A percentile compares a stretch with the other conserved stretches of the same genome.
Evolutionary conservation across 176 grass and related monocot genomes (phyloP).

Genomic region (Carex parvula): DNA sequence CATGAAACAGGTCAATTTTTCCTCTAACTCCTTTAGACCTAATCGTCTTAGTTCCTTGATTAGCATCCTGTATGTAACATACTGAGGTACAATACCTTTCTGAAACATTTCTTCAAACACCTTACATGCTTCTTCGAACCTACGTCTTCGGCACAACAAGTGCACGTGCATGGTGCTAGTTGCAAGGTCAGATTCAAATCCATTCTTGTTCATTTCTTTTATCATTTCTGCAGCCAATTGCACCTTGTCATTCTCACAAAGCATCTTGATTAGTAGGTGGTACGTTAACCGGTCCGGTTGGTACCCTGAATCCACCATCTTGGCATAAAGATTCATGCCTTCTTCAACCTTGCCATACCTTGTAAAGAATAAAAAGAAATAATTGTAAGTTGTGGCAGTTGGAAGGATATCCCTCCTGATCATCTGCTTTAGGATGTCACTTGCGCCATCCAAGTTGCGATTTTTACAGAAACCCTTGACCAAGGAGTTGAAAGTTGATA

Average conservation of each 20-base stretch:
- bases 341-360: slow-evolving; percentile 47
- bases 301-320: slow-evolving; percentile 72
- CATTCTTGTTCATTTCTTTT: slow-evolving; percentile 52
- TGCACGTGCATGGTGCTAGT: slow-evolving; percentile 84
- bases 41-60: slow-evolving; percentile 58
- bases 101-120: slow-evolving; percentile 73
- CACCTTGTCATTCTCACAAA: slow-evolving; percentile 54
- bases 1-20: slow-evolving; percentile 54
- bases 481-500: slow-evolving; percentile 77
- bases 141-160: slow-evolving; percentile 53
- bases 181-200: slow-evolving; percentile 61
- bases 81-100: slow-evolving; percentile 68
- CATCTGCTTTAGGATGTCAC: slow-evolving; percentile 62
- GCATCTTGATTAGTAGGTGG: slow-evolving; percentile 68
- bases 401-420: slow-evolving; percentile 53
- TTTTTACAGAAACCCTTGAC: slow-evolving; percentile 70
- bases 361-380: slow-evolving; percentile 66
- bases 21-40: slow-evolving; percentile 38
- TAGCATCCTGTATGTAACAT: slow-evolving; percentile 71
- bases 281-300: slow-evolving; percentile 46
- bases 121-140: slow-evolving; percentile 47
- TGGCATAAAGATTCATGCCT: slow-evolving; percentile 77
- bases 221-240: slow-evolving; percentile 59
- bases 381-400: slow-evolving; percentile 62
- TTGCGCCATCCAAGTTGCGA: slow-evolving; percentile 53